Evolutionary conservation across 2,329 filamentous ascomycete genomes (phyloP), one percentile per base, ranked within the genome.

Genomic region (Exserohilum rostratum): DNA sequence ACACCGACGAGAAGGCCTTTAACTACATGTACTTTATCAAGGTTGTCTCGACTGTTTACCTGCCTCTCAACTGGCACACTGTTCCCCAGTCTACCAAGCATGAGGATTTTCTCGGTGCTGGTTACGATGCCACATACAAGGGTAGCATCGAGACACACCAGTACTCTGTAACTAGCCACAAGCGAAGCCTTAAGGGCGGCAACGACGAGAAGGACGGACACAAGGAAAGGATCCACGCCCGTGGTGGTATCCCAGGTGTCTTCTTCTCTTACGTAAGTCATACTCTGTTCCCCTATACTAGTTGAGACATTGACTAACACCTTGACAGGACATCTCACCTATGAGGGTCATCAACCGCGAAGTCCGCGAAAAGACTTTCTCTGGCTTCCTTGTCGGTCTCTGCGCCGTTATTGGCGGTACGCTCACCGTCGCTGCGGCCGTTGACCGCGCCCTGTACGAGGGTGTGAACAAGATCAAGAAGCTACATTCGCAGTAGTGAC

Each of bases 11-110:
- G 69, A 85, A 91, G 64, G 90, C 90, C 61, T 97, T 84, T 82
- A 99, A 97, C 81, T 99, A 88, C 77, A 96, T 98, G 91, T 99
- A 99, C 82, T 99, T 99, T 77, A 84, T 99, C 77, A 99, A 99
- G 82, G 95, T 99, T 53, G 95, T 99, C 29, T 91, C 90, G 3
- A 99, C 95, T 1, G 93, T 92, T 1, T 99, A 98, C 75, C 84
- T 98, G 22, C 92, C 95, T 2, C 84, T 99, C 1, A 92, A 92
- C 60, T 96, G 91, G 91, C 88, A 86, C 67, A 65, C 75, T 27
- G 68, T 75, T 27, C 68, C 75, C 15, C 62, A 70, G 12, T 67
- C 73, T 20, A 37, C 46, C 11, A 70, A 77, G 46, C 77, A 84
- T 47, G 81, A 87, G 42, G 79, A 83, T 42, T 78, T 85, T 11